These are phyloP conservation scores for Nemania abortiva DNA, from an alignment of 2,329 filamentous ascomycete species.

Conservation along the genomic window DNA sequence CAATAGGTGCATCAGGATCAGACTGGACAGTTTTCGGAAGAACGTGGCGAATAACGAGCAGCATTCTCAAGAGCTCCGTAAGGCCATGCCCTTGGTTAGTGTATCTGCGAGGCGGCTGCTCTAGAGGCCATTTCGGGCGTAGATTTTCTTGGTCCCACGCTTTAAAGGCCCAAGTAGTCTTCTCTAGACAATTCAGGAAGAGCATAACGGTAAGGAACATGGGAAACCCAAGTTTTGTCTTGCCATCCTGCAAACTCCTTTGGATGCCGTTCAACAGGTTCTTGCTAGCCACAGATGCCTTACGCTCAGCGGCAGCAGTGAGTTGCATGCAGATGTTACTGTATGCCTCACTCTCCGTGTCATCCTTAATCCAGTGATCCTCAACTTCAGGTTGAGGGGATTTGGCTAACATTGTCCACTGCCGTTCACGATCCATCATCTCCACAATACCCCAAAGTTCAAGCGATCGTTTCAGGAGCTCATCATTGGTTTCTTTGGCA, in stretches of 20 bases:
- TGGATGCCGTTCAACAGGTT: slow-evolving; percentile 71
- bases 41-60: slow-evolving; percentile 70
- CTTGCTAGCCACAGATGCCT: slow-evolving; percentile 70
- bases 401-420: slow-evolving; percentile 69
- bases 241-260: slow-evolving; percentile 70
- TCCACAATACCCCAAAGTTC: slow-evolving; percentile 75
- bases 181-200: slow-evolving; percentile 74
- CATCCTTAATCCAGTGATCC: slow-evolving; percentile 63
- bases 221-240: slow-evolving; percentile 69
- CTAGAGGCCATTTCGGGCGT: slow-evolving; percentile 70
- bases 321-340: slow-evolving; percentile 73
- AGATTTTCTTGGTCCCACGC: slow-evolving; percentile 74
- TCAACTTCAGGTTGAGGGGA: slow-evolving; percentile 57
- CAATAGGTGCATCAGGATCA: slow-evolving; percentile 62
- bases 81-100: slow-evolving; percentile 70
- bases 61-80: slow-evolving; percentile 70
- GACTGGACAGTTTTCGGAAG: slow-evolving; percentile 65
- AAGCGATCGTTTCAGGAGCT: slow-evolving; percentile 68
- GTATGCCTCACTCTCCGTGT: slow-evolving; percentile 68
- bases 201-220: slow-evolving; percentile 73
- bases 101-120: slow-evolving; percentile 67
- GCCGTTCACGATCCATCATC: slow-evolving; percentile 72
- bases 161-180: slow-evolving; percentile 76
- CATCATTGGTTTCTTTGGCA: slow-evolving; percentile 64
- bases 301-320: slow-evolving; percentile 73